Conservation (phyloP, 768 basidiomycete species). For the Boletus edulis region DNA sequence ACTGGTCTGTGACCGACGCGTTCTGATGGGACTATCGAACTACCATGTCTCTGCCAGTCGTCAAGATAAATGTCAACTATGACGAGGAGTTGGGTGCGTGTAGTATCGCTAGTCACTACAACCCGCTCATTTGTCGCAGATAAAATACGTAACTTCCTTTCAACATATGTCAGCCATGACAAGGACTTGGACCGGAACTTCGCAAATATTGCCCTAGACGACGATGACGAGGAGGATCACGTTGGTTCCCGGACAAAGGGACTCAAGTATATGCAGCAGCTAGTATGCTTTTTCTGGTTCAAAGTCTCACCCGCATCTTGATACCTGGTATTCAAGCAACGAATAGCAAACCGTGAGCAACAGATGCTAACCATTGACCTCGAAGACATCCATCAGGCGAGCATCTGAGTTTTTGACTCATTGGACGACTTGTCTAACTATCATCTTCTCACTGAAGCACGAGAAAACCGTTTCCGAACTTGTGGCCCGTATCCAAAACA, state of each 20-base stretch:
- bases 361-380: conserved; percentile 86
- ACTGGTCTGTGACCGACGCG: conserved; percentile 29
- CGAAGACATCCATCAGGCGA: conserved; percentile 78
- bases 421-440: conserved; percentile 4
- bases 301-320: conserved; percentile 18
- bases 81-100: conserved; percentile 65
- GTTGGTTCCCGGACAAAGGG: conserved; percentile 36
- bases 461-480: conserved; percentile 71
- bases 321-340: conserved; percentile 57
- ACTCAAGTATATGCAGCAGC: conserved; percentile 78
- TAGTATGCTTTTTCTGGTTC: conserved; percentile 51
- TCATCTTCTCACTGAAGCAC: conserved; percentile 42
- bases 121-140: conserved; percentile 38
- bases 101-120: background rate
- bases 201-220: conserved; percentile 68
- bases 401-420: conserved; percentile 17
- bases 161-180: conserved; percentile 60
- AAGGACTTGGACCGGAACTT: conserved; percentile 68
- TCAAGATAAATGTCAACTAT: conserved; percentile 63
- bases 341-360: conserved; percentile 89
- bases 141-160: conserved; percentile 68
- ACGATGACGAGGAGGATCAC: conserved; percentile 38
- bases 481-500: conserved; percentile 74
- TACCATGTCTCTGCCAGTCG: conserved; percentile 62
- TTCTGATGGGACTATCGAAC: conserved; percentile 4